phyloP scores from a whole-genome alignment of 306 rosid genomes.

The Castanea mollissima region DNA sequence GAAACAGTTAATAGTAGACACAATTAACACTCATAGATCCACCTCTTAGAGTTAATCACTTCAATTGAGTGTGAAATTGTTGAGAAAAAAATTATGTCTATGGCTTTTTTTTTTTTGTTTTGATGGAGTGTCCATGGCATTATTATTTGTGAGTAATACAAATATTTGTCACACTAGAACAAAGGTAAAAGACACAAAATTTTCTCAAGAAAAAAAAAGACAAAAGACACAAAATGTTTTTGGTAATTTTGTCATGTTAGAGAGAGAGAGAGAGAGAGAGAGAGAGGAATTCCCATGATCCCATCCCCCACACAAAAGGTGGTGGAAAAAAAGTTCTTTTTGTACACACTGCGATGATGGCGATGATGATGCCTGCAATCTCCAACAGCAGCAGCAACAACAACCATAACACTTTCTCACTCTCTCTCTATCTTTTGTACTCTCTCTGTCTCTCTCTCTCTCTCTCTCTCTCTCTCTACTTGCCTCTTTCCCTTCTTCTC shows the following conservation, averaged over 20 bases:
- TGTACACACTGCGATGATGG: conserved; percentile 92
- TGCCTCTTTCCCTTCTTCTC: conserved; percentile 8
- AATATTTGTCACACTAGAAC: neutral
- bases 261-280: conserved; percentile 16
- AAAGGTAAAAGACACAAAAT: neutral
- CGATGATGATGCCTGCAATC: conserved; percentile 90
- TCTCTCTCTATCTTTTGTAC: conserved; percentile 3
- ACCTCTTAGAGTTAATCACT: too few relatives aligned
- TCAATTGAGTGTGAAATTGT: neutral
- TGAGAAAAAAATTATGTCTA: neutral
- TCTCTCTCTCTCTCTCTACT: neutral
- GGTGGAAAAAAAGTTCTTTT: conserved; percentile 91
- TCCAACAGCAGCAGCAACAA: conserved; percentile 37
- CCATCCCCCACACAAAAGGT: conserved; percentile 80
- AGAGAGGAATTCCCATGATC: conserved; percentile 39
- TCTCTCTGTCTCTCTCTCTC: conserved; percentile 4
- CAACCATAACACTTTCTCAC: conserved; percentile 23
- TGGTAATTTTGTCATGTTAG: conserved; percentile 21
- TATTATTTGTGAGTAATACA: too few relatives aligned
- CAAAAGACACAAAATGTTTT: neutral
- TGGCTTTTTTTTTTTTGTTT: too few relatives aligned
- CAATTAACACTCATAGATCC: too few relatives aligned
- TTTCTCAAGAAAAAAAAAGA: neutral
- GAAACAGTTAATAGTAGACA: too few relatives aligned
- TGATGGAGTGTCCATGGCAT: too few relatives aligned